Percentiles rank a stretch among this genome's conserved stretches.
These are phyloP conservation scores for Chrysopogon serrulatus DNA, from an alignment of 176 grass and related monocot genomes.

Conservation along the genomic window DNA sequence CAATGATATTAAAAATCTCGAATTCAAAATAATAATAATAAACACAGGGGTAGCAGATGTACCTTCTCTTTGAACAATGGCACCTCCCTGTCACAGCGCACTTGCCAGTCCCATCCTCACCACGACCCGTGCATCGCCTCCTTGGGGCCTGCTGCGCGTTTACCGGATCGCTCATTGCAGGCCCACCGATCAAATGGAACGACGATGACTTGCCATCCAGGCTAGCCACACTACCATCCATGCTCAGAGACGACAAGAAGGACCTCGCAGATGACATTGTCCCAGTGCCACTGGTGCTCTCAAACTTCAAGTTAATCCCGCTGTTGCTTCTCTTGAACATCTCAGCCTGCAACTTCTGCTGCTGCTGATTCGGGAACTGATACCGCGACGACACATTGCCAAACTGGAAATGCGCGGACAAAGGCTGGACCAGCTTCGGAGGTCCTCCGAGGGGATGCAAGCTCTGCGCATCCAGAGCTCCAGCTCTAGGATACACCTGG, in stretches of 20 bases:
- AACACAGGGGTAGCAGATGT: background rate
- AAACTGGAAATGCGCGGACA: slow-evolving; percentile 49
- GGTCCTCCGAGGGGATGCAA: slow-evolving; percentile 29
- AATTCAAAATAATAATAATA: background rate
- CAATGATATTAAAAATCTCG: slow-evolving; percentile 17
- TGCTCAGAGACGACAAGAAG: slow-evolving; percentile 74
- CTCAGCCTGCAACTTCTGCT: slow-evolving; percentile 70
- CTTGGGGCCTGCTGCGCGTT: slow-evolving; percentile 46
- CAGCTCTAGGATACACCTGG: slow-evolving; percentile 40
- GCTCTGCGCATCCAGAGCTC: slow-evolving; percentile 19
- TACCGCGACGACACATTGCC: slow-evolving; percentile 36
- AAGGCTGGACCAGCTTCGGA: slow-evolving; percentile 41
- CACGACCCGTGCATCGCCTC: slow-evolving; percentile 52
- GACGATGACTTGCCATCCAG: slow-evolving; percentile 55
- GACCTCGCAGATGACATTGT: slow-evolving; percentile 64
- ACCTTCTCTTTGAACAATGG: slow-evolving; percentile 97
- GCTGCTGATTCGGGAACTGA: slow-evolving; percentile 62
- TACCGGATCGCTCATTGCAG: slow-evolving; percentile 51
- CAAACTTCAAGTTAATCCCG: slow-evolving; percentile 69
- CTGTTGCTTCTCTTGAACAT: slow-evolving; percentile 68
- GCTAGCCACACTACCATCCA: slow-evolving; percentile 72
- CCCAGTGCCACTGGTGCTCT: slow-evolving; percentile 37
- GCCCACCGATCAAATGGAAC: slow-evolving; percentile 68
- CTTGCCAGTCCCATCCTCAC: slow-evolving; percentile 75
- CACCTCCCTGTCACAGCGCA: slow-evolving; percentile 64